phyloP scores from a whole-genome alignment of 2,329 filamentous ascomycete genomes.

The Trichophyton simii region DNA sequence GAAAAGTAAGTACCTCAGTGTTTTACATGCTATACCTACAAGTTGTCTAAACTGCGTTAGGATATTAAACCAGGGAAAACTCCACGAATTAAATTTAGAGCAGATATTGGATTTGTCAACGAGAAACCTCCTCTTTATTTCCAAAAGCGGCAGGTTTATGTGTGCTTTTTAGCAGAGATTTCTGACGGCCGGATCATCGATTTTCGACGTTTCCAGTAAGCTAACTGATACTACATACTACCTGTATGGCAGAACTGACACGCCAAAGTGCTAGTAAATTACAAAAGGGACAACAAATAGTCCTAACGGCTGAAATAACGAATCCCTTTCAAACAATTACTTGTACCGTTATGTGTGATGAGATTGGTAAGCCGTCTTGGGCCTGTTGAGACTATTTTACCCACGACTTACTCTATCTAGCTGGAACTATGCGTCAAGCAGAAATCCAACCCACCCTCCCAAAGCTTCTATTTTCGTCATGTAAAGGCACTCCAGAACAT shows the following conservation, averaged over 20 bases:
- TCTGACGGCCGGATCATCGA: slow-evolving; percentile 57
- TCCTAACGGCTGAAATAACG: slow-evolving; percentile 46
- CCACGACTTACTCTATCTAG: slow-evolving; percentile 23
- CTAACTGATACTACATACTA: background rate
- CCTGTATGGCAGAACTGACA: slow-evolving; percentile 15
- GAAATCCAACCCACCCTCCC: slow-evolving; percentile 41
- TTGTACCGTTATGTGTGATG: slow-evolving; percentile 70
- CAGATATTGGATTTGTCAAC: slow-evolving; percentile 61
- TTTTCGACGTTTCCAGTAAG: slow-evolving; percentile 49
- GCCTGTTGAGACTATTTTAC: slow-evolving; percentile 6
- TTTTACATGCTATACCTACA: too few species aligned
- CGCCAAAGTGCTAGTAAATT: slow-evolving; percentile 49
- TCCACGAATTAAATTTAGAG: slow-evolving; percentile 51
- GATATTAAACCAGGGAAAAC: slow-evolving; percentile 27
- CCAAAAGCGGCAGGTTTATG: slow-evolving; percentile 49
- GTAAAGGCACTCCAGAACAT: background rate
- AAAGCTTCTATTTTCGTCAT: slow-evolving; percentile 31
- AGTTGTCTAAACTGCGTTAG: slow-evolving; percentile 13
- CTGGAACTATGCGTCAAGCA: slow-evolving; percentile 45
- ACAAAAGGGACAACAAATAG: slow-evolving; percentile 47
- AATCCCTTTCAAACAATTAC: slow-evolving; percentile 46
- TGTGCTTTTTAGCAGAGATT: slow-evolving; percentile 63
- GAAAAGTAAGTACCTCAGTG: slow-evolving; percentile 26
- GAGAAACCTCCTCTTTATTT: slow-evolving; percentile 48
- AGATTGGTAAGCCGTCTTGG: slow-evolving; percentile 48